Percentiles rank a stretch among this genome's conserved stretches.
Conservation (phyloP, 495 filamentous ascomycete genomes). For the Xanthoparmelia taractica region DNA sequence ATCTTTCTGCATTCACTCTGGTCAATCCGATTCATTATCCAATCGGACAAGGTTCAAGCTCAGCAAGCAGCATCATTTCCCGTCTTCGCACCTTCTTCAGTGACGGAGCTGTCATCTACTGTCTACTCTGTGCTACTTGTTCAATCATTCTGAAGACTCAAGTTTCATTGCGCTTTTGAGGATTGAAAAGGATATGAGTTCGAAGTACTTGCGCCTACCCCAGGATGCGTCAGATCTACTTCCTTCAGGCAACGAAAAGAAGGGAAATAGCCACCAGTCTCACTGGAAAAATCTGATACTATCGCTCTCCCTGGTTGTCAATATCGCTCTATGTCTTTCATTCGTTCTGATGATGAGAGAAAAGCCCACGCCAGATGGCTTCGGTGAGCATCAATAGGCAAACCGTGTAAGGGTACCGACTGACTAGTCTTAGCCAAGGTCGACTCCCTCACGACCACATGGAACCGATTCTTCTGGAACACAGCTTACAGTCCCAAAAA, state of each 20-base stretch:
- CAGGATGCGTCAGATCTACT: not conserved
- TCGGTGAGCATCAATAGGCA: not conserved
- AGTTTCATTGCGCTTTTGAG: not conserved
- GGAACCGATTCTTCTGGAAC: conserved; percentile 12
- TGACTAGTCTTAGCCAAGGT: not conserved
- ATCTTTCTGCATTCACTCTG: not conserved
- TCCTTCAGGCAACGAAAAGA: not conserved
- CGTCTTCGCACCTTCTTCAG: not conserved
- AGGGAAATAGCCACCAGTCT: not conserved
- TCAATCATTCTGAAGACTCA: too few relatives aligned
- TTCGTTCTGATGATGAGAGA: not conserved
- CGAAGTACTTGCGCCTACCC: not conserved
- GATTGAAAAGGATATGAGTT: not conserved
- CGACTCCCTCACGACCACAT: conserved; percentile 5
- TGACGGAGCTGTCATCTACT: not conserved
- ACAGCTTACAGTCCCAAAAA: conserved; percentile 17
- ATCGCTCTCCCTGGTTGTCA: not conserved
- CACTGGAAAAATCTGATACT: not conserved
- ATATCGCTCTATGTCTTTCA: not conserved
- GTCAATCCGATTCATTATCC: too few relatives aligned
- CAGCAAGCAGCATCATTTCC: too few relatives aligned
- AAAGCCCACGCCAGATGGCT: not conserved
- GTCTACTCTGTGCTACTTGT: too few relatives aligned
- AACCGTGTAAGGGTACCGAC: not conserved
- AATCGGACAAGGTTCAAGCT: too few relatives aligned